Evolutionary conservation across 1,284 basidiomycete species (phyloP).

Genomic region (Leccinum solheimii): DNA sequence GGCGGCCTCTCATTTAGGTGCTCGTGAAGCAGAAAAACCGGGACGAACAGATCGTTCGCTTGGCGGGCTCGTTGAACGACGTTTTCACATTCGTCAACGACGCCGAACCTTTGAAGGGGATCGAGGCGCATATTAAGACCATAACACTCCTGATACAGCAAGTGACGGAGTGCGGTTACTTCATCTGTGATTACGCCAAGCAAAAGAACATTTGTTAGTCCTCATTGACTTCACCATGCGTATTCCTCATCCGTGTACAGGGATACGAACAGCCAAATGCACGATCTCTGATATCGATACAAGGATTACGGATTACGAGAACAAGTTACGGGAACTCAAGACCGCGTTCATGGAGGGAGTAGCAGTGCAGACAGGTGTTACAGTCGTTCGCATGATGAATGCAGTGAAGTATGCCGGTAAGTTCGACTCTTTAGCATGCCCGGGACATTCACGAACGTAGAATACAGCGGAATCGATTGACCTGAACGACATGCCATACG

Average conservation of each 20-base stretch:
- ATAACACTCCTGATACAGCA: conserved; percentile 2
- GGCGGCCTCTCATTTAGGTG: background rate
- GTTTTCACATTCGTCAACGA: background rate
- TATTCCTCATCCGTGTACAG: background rate
- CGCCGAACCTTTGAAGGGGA: background rate
- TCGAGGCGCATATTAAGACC: background rate
- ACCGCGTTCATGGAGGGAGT: background rate
- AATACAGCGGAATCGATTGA: background rate
- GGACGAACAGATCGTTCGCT: background rate
- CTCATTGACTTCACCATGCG: no score
- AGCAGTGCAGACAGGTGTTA: background rate
- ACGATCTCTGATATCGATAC: background rate
- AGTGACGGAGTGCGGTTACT: conserved; percentile 7
- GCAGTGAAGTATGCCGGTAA: background rate
- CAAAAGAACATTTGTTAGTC: background rate
- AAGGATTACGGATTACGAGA: background rate
- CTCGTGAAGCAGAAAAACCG: background rate
- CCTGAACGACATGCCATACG: background rate
- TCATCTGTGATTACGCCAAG: conserved; percentile 1
- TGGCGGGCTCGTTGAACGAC: background rate
- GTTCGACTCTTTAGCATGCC: background rate
- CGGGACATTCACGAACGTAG: background rate
- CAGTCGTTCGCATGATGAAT: background rate
- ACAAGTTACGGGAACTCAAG: background rate
- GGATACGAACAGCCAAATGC: background rate